Base-by-base conservation (phyloP, 257 asterid species). In the Vinca minor region DNA sequence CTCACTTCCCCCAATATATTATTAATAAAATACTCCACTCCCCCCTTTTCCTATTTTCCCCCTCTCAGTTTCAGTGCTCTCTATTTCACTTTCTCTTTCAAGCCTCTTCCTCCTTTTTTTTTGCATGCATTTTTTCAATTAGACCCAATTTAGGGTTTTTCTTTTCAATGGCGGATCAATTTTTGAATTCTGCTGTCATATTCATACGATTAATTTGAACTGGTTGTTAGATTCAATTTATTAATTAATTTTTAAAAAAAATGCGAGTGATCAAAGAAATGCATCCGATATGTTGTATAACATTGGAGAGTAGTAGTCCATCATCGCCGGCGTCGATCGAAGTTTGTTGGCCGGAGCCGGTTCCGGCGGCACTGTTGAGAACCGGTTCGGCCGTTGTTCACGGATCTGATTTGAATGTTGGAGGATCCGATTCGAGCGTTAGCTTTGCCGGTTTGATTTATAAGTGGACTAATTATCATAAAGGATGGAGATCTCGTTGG, bases 401-500 rank as follows among this genome's bases (percentile, higher is more conserved):
- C 52, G 91, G 98, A 88, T 88, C 96, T 83, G 89, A 86, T 50
- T 31, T 45, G 73, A 83, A 70, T 79, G 83, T 74, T 36, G 86
- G 80, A 53, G 82, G 85, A 83, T 83, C 87, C 69, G 96, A 83
- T 62, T 75, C 82, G 64, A 71, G 78, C 55, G 67, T 74, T 50
- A 67, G 83, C 64, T 91, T 83, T 5, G 89, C 95, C 0, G 98
- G 98, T 48, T 62, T 87, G 59, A 86, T 91, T 21, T 71, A 86
- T 73, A 91, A 88, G 72, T 91, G 98, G 98, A 91, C 98, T 10
- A 91, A 86, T 81, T 91, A 81, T 78, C 89, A 92, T 47, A 91
- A 86, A 59, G 98, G 98, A 3, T 91, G 98, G 98, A 87, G 98
- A 84, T 86, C 96, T 72, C 81, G 98, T 4, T 88, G 95, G 98